phyloP scores from a whole-genome alignment of 768 basidiomycete genomes.

The Leucocoprinus leucothites region DNA sequence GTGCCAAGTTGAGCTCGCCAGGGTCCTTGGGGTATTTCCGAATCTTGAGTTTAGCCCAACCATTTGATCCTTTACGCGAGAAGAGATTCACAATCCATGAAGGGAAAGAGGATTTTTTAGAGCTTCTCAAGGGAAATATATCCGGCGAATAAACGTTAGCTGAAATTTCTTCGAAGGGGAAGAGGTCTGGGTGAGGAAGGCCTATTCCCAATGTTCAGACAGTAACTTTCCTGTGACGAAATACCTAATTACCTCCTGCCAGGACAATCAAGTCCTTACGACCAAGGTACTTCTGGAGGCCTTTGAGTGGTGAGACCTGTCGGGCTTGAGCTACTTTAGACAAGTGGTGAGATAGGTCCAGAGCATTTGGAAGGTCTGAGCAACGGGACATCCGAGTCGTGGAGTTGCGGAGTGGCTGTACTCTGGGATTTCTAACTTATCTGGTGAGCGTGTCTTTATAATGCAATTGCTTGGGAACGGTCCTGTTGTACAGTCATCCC shows the following conservation, averaged over 20 bases:
- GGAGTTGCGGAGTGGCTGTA: background rate
- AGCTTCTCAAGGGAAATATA: constrained; percentile 13
- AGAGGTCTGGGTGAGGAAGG: constrained; percentile 63
- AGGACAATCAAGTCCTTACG: constrained; percentile 54
- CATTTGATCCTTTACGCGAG: constrained; percentile 30
- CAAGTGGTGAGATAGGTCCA: constrained; percentile 74
- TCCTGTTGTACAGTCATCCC: too few species aligned
- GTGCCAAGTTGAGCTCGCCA: constrained; percentile 54
- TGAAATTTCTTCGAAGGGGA: constrained; percentile 63
- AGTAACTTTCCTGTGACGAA: background rate
- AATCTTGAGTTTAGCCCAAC: constrained; percentile 48
- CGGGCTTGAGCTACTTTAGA: constrained; percentile 52
- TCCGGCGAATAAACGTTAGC: constrained; percentile 45
- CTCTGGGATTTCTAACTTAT: too few species aligned
- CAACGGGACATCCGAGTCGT: background rate
- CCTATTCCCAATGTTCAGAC: constrained; percentile 31
- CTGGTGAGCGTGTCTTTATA: background rate
- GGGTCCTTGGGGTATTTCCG: constrained; percentile 54
- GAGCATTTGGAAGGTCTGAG: constrained; percentile 40
- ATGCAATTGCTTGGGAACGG: too few species aligned
- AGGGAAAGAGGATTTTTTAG: constrained; percentile 25
- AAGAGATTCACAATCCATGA: constrained; percentile 64
- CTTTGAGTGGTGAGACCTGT: constrained; percentile 58
- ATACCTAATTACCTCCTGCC: constrained; percentile 56
- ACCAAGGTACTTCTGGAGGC: constrained; percentile 55